Base-by-base conservation (phyloP, 2,329 filamentous ascomycete genomes). In the Xylaria sp. region DNA sequence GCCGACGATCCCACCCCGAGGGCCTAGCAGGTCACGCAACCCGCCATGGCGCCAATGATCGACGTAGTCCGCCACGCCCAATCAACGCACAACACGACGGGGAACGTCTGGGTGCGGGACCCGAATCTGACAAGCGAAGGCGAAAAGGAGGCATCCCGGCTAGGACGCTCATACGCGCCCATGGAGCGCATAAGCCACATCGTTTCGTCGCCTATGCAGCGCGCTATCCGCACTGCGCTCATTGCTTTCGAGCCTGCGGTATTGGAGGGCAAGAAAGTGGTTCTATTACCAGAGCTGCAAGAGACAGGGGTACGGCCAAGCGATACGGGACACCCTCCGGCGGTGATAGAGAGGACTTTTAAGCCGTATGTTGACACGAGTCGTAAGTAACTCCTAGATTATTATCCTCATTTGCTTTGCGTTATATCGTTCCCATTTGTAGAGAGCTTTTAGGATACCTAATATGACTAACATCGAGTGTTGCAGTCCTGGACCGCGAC, bases 171-270 rank as follows among this genome's bases (percentile, higher is more conserved):
- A 14, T 97, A 94, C 77, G 87, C 90, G 7, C 80, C 86, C 79
- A 89, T 90, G 77, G 79, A 82, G 64, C 78, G 83, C 21, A 82
- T 95, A 74, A 89, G 90, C 19, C 84, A 90, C 72, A 83, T 97
- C 45, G 85, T 94, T 24, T 88, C 92, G 51, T 96, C 92, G 0
- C 93, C 93, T 4, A 85, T 97, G 74, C 89, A 89, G 58, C 89
- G 93, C 69, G 94, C 93, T 4, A 85, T 97, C 58, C 88, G 92
- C 79, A 97, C 93, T 1, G 89, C 90, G 17, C 82, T 93, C 19
- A 80, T 89, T 61, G 85, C 86, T 55, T 95, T 97, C 79, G 85
- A 84, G 39, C 81, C 86, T 0, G 82, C 82, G 0, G 82, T 88
- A 57, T 71, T 81, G 14, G 61, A 67, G 1, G 77, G 78, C 7